A percentile compares a stretch with the other conserved stretches of the same genome.
Conservation (phyloP, 2,329 filamentous ascomycete genomes). For the Graphilbum ipis-grandicollis region DNA sequence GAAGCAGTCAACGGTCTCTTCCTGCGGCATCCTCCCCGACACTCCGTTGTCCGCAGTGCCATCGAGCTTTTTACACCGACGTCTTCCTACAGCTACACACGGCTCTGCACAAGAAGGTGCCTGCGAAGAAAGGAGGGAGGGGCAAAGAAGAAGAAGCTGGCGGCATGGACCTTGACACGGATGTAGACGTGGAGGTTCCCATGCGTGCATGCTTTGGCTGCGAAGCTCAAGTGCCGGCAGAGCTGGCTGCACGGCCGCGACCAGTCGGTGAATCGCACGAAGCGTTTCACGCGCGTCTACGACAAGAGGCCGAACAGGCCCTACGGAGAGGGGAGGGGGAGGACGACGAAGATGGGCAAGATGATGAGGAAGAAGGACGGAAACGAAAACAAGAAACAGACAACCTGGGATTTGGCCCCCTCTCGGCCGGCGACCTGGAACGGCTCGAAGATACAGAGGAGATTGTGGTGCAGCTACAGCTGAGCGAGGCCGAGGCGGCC, state of each 20-base stretch:
- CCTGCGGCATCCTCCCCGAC: no score
- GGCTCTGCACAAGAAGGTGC: constrained; percentile 5
- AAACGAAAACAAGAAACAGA: background rate
- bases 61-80: constrained; percentile 5
- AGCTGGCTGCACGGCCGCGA: constrained; percentile 2
- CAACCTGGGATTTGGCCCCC: background rate
- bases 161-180: background rate
- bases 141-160: background rate
- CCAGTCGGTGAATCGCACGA: constrained; percentile 7
- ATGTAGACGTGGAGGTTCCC: background rate
- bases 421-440: background rate
- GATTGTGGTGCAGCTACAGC: constrained; percentile 23
- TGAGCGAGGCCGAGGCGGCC: constrained; percentile 38
- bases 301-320: constrained; percentile 1
- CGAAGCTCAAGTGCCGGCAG: constrained; percentile 5
- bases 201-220: constrained; percentile 5
- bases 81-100: constrained; percentile 7
- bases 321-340: background rate
- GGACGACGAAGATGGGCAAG: background rate
- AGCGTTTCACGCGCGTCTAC: constrained; percentile 8
- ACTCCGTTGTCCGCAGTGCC: constrained; percentile 3
- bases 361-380: background rate
- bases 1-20: no score
- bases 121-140: background rate
- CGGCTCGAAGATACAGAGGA: constrained; percentile 19